A percentile compares a stretch with the other conserved stretches of the same genome.
Conservation (phyloP, 371 early-diverging fungal genomes). For the Rhizomucor pusillus region DNA sequence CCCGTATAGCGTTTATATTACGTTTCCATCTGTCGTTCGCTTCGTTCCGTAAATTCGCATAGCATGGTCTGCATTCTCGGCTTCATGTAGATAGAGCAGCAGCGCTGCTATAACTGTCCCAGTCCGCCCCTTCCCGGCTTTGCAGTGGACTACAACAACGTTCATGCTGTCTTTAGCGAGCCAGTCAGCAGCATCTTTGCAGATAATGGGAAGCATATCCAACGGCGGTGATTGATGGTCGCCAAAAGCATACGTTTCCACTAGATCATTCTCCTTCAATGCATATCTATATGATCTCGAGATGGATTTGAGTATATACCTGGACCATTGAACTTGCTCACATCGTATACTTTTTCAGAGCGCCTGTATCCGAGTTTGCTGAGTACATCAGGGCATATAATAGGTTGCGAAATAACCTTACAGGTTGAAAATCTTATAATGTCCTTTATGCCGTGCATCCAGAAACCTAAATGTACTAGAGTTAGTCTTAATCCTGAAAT, state of each 20-base stretch:
- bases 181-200: conserved; percentile 61
- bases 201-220: conserved; percentile 48
- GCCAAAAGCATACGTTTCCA: conserved; percentile 56
- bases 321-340: conserved; percentile 32
- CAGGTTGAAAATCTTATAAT: conserved; percentile 75
- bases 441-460: conserved; percentile 47
- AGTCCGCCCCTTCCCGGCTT: conserved; percentile 80
- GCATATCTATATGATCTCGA: not conserved
- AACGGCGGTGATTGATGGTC: conserved; percentile 75
- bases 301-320: conserved; percentile 15
- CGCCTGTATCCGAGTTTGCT: conserved; percentile 32
- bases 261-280: too few relatives aligned
- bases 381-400: too few relatives aligned
- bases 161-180: conserved; percentile 38
- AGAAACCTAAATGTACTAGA: conserved; percentile 49
- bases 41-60: conserved; percentile 53
- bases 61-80: conserved; percentile 45
- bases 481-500: too few relatives aligned
- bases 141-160: conserved; percentile 73
- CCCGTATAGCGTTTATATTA: too few relatives aligned
- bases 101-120: conserved; percentile 67
- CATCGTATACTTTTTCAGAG: conserved; percentile 52
- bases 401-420: too few relatives aligned
- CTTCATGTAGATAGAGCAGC: conserved; percentile 47
- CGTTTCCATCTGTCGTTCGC: conserved; percentile 54